phyloP scores from a whole-genome alignment of 768 basidiomycete genomes.

The Trametes elegans region DNA sequence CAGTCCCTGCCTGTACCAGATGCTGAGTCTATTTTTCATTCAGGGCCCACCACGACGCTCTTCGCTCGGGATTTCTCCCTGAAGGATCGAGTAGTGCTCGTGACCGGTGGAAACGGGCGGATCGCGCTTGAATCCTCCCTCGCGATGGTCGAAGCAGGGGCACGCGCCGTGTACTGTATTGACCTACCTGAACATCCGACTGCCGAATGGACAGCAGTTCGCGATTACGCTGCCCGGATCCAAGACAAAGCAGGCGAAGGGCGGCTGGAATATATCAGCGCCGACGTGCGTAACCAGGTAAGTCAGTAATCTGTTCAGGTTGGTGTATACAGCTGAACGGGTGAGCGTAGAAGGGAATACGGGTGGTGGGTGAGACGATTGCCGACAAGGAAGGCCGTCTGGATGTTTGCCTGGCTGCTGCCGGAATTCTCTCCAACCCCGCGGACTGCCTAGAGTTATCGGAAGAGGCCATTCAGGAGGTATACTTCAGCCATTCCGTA shows the following conservation, averaged over 20 bases:
- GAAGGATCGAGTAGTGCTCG: constrained; percentile 32
- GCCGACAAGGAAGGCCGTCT: constrained; percentile 65
- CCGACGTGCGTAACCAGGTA: constrained; percentile 63
- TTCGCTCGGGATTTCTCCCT: constrained; percentile 29
- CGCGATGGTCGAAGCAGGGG: constrained; percentile 71
- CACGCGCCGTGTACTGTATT: constrained; percentile 60
- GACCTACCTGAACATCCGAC: constrained; percentile 57
- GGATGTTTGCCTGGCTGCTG: constrained; percentile 74
- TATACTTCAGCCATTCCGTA: no score
- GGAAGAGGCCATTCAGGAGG: constrained; percentile 58
- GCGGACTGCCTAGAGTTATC: constrained; percentile 62
- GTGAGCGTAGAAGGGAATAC: constrained; percentile 28
- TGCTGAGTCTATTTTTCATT: background rate
- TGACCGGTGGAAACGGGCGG: constrained; percentile 41
- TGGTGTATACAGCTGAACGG: background rate
- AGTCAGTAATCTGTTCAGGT: constrained; percentile 28
- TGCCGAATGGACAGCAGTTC: constrained; percentile 53
- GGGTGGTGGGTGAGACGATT: constrained; percentile 54
- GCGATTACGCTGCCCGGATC: constrained; percentile 37
- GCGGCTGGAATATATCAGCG: constrained; percentile 58
- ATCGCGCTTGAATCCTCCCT: constrained; percentile 81
- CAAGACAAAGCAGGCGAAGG: constrained; percentile 16
- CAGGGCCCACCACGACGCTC: constrained; percentile 14
- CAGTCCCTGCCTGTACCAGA: no score
- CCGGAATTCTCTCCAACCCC: constrained; percentile 56